Conservation (phyloP, 129 eudicot species). For the Tanacetum coccineum region DNA sequence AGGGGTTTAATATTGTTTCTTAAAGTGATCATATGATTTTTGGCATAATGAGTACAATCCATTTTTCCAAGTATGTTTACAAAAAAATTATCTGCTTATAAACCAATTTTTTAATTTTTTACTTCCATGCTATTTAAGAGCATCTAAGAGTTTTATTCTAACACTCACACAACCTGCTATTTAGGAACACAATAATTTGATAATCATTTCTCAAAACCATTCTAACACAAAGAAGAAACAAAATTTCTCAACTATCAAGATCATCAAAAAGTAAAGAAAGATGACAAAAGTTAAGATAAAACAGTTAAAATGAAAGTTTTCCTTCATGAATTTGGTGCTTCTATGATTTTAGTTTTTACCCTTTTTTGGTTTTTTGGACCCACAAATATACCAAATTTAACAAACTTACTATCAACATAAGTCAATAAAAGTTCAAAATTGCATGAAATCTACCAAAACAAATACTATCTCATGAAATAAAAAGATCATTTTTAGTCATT, state of each 20-base stretch:
- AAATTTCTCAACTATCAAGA: not conserved
- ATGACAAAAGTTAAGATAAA: conserved; percentile 6
- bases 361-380: conserved; percentile 11
- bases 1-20: too few species aligned
- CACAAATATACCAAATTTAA: not conserved
- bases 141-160: too few species aligned
- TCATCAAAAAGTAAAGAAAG: not conserved
- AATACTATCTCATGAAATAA: not conserved
- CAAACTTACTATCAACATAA: not conserved
- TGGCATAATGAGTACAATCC: too few species aligned
- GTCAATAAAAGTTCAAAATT: conserved; percentile 1
- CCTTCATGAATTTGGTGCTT: conserved; percentile 6
- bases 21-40: too few species aligned
- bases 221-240: too few species aligned
- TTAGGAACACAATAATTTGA: too few species aligned
- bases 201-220: too few species aligned
- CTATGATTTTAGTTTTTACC: not conserved
- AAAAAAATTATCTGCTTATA: too few species aligned
- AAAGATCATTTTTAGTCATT: conserved; percentile 5
- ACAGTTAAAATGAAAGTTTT: conserved; percentile 11
- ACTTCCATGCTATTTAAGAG: too few species aligned
- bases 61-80: too few species aligned
- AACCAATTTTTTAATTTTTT: too few species aligned
- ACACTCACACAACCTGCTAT: too few species aligned
- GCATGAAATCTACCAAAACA: conserved; percentile 14